These are phyloP conservation scores for Solidago caesia DNA, from an alignment of 129 eudicot genomes.

Conservation along the genomic window DNA sequence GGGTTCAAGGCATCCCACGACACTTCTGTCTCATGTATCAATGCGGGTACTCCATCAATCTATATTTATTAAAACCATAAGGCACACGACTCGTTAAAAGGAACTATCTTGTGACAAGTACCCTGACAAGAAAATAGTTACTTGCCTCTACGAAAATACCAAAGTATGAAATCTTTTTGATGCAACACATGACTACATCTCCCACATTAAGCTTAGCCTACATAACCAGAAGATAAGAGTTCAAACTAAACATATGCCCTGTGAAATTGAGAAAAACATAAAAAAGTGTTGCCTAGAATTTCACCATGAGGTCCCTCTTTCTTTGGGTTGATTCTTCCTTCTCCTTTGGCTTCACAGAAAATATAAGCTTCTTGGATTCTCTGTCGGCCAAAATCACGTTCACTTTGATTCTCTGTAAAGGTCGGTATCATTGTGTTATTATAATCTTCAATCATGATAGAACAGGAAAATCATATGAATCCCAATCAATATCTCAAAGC, in stretches of 20 bases:
- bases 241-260: conserved; percentile 3
- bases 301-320: conserved; percentile 81
- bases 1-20: conserved; percentile 84
- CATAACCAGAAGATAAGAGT: conserved; percentile 20
- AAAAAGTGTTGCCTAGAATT: conserved; percentile 9
- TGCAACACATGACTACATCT: conserved; percentile 71
- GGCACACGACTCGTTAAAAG: not conserved
- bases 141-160: conserved; percentile 94
- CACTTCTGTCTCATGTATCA: conserved; percentile 91
- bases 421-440: conserved; percentile 9
- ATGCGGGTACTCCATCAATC: conserved; percentile 96
- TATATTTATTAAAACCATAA: conserved; percentile 31
- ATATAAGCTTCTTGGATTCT: conserved; percentile 68
- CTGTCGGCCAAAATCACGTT: conserved; percentile 68
- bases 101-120: conserved; percentile 3
- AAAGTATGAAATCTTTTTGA: conserved; percentile 70
- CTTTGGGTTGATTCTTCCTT: conserved; percentile 65
- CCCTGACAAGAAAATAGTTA: not conserved
- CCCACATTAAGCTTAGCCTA: conserved; percentile 82
- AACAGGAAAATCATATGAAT: not conserved
- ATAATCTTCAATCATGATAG: not conserved
- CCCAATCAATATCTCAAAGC: not conserved
- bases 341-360: conserved; percentile 76
- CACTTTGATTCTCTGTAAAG: conserved; percentile 67
- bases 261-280: conserved; percentile 1